phyloP scores from a whole-genome alignment of 2,329 filamentous ascomycete genomes.

The Bipolaris gigantea region DNA sequence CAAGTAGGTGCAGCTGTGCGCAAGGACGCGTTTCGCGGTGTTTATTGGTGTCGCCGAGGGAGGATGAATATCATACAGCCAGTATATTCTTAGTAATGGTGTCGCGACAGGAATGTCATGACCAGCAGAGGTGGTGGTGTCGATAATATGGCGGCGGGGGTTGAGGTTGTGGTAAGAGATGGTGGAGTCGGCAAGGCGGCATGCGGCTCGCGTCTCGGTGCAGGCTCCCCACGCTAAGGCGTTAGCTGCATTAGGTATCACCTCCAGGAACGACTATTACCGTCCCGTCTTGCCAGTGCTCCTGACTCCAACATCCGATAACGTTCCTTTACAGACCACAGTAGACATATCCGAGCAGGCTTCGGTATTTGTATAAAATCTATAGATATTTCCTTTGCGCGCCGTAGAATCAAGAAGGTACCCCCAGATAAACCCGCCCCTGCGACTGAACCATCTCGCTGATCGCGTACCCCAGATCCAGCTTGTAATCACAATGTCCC shows the following conservation, averaged over 20 bases:
- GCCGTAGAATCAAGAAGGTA: conserved; percentile 11
- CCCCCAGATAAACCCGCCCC: not conserved
- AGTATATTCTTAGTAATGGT: not conserved
- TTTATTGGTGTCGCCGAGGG: not conserved
- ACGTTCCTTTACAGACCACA: conserved; percentile 9
- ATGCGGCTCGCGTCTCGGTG: conserved; percentile 3
- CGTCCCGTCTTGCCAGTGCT: conserved; percentile 17
- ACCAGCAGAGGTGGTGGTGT: not conserved
- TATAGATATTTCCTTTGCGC: conserved; percentile 13
- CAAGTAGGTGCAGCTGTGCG: conserved; percentile 7
- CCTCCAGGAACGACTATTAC: conserved; percentile 15
- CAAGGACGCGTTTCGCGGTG: conserved; percentile 7
- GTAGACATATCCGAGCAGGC: conserved; percentile 23
- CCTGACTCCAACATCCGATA: conserved; percentile 6
- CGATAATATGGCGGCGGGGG: not conserved
- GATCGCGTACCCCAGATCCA: conserved; percentile 14
- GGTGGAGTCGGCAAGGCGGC: conserved; percentile 5
- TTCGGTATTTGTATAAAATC: conserved; percentile 14
- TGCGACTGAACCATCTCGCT: conserved; percentile 1
- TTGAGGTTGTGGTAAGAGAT: not conserved
- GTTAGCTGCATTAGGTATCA: conserved; percentile 12
- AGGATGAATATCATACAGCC: not conserved
- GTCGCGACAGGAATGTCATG: not conserved
- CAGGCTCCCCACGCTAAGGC: conserved; percentile 12
- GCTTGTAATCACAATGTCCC: conserved; percentile 48